Base-by-base conservation (phyloP, 495 filamentous ascomycete genomes). In the Neurospora cerealis region DNA sequence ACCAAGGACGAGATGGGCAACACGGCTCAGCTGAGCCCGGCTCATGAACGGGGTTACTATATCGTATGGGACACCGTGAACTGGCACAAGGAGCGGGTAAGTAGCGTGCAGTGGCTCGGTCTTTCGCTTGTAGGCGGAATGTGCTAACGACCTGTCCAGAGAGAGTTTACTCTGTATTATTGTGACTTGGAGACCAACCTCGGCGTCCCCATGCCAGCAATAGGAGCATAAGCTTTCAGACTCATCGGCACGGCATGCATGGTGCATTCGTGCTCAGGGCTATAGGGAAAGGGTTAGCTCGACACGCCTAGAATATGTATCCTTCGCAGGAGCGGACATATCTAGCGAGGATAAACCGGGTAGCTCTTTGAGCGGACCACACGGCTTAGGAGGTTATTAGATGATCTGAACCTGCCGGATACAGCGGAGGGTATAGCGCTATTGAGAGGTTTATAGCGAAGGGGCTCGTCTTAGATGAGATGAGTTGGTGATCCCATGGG, bases 41-140 rank as follows among this genome's bases (percentile, higher is more conserved):
- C 89, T 37, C 90, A 89, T 71, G 95, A 98, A 82, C 89, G 91
- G 62, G 95, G 94, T 3, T 93, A 92, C 79, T 98, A 98, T 80
- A 86, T 96, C 41, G 89, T 97, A 76, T 97, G 95, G 87, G 93
- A 96, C 78, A 91, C 91, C n/a, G 86, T 87, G 28, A 89, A 86
- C 72, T 98, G 95, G 95, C 89, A 91, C 76, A 91, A 93, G 81
- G 89, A 94, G 77, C 84, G 93, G 79, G 93, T 95, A 87, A 77
- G 91, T 87, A 40, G 54, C 28, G 6, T 34, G 24, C 54, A 34
- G 54, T 60, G 42, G 37, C 40, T 34, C 11, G 15, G 54, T 34
- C 54, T 66, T 42, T 19, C 19, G 11, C 19, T 32, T 34, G 10
- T 42, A 7, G 5, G 19, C 11, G n/a, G 17, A 66, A 17, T 36